phyloP scores from a whole-genome alignment of 2,329 filamentous ascomycete genomes.

The Cryoendolithus antarcticus region DNA sequence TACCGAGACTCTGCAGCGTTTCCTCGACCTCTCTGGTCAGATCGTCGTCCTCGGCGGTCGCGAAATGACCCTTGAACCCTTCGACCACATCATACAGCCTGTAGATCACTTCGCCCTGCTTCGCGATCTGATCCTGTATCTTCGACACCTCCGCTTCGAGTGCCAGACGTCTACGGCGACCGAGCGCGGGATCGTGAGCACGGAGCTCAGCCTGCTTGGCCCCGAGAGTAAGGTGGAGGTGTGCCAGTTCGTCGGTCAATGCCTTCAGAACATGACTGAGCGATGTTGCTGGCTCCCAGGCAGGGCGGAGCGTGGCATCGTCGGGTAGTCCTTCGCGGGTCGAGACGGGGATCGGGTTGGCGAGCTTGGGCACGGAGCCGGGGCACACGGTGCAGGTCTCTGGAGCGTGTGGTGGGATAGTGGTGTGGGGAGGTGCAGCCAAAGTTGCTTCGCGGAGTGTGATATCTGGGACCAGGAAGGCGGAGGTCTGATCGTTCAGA shows the following conservation, averaged over 20 bases:
- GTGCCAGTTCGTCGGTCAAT: constrained; percentile 65
- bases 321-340: constrained; percentile 17
- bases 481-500: constrained; percentile 38
- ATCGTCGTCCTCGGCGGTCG: constrained; percentile 43
- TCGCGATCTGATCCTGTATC: constrained; percentile 52
- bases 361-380: constrained; percentile 12
- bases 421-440: constrained; percentile 3
- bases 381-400: constrained; percentile 40
- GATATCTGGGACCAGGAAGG: constrained; percentile 53
- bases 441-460: constrained; percentile 29
- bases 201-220: constrained; percentile 51
- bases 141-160: constrained; percentile 50
- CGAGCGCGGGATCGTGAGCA: constrained; percentile 52
- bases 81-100: constrained; percentile 73
- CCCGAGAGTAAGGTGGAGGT: constrained; percentile 60
- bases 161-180: constrained; percentile 50
- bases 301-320: constrained; percentile 42
- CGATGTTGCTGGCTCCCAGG: constrained; percentile 57
- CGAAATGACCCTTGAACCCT: constrained; percentile 56
- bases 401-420: constrained; percentile 3
- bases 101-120: constrained; percentile 71
- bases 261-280: constrained; percentile 75
- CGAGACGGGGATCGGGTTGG: constrained; percentile 18
- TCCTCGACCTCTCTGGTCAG: constrained; percentile 28
- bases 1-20: constrained; percentile 28